Base-by-base conservation (phyloP, 495 filamentous ascomycete genomes). In the Aspergillus cavernicola region DNA sequence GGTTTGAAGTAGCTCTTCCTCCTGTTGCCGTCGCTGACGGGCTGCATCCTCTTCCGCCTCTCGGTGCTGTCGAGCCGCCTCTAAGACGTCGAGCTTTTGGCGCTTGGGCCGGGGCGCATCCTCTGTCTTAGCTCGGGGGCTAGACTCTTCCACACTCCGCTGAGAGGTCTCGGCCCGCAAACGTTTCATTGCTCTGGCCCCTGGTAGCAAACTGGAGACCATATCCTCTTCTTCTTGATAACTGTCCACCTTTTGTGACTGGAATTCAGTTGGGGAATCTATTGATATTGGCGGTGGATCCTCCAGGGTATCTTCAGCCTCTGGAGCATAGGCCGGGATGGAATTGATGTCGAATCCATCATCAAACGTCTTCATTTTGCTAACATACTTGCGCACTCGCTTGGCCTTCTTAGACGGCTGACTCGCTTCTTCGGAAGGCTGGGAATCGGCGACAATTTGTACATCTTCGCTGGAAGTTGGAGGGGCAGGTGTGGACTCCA, bases 341-440 rank as follows among this genome's bases (percentile, higher is more conserved):
- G 71, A 67, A 20, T 68, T 70, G 57, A 79, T 74, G 32, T 75
- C 71, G 48, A 75, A 74, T 9, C 78, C 81, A 50, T 85, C 83
- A 53, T 83, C 83, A 49, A 95, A 95, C 0, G 84, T 84, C 58
- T 85, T 86, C 69, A 95, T 91, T 16, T 86, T 83, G 52, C 80
- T 83, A n/a, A 74, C 67, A 18, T 66, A 73, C 20, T 57, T 58
- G 32, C 71, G 69, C 7, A 63, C 63, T 16, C 72, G 72, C 36
- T 68, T 70, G 1, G 45, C 13, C 13, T 55, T 59, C 20, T 56
- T 26, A n/a, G n/a, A 42, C 45, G 37, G 44, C 33, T 59, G 61
- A 31, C 15, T 62, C 42, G 15, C 28, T 23, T 20, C 63, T 32
- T 59, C 50, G 19, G 45, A 16, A 3, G 57, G 57, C 33, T 61